Conservation (phyloP, 2,329 filamentous ascomycete genomes). For the Fusarium sublunatum region DNA sequence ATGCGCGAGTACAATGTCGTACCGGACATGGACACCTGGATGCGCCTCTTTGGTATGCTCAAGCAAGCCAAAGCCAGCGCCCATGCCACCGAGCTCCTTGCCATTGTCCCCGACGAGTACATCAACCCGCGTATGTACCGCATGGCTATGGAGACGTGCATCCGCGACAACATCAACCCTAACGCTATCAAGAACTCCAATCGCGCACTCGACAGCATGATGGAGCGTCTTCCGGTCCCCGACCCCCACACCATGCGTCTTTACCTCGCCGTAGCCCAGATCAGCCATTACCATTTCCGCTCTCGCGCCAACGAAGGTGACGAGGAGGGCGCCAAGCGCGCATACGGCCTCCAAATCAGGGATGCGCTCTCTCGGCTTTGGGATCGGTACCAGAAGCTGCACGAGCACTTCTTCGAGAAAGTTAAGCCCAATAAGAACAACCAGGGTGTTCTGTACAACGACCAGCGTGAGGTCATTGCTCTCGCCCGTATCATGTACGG, state of each 20-base stretch:
- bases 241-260: constrained; percentile 63
- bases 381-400: constrained; percentile 58
- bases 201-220: constrained; percentile 74
- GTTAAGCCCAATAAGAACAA: constrained; percentile 39
- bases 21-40: constrained; percentile 79
- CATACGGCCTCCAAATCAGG: constrained; percentile 63
- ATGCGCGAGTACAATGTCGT: constrained; percentile 69
- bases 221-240: constrained; percentile 52
- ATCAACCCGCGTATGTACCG: constrained; percentile 69
- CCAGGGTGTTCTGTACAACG: constrained; percentile 48
- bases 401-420: constrained; percentile 52
- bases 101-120: constrained; percentile 60
- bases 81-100: constrained; percentile 69
- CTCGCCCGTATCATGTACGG: constrained; percentile 60
- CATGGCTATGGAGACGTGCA: constrained; percentile 78
- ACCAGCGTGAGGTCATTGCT: constrained; percentile 56
- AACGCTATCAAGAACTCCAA: constrained; percentile 74
- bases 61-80: constrained; percentile 73
- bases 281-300: constrained; percentile 57
- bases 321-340: constrained; percentile 52
- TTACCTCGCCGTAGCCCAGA: constrained; percentile 68
- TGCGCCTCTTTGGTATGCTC: constrained; percentile 74
- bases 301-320: constrained; percentile 47
- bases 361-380: constrained; percentile 63
- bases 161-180: constrained; percentile 80